Evolutionary conservation across 1,284 basidiomycete genomes (phyloP).

Genomic region (Mixia osmundae): DNA sequence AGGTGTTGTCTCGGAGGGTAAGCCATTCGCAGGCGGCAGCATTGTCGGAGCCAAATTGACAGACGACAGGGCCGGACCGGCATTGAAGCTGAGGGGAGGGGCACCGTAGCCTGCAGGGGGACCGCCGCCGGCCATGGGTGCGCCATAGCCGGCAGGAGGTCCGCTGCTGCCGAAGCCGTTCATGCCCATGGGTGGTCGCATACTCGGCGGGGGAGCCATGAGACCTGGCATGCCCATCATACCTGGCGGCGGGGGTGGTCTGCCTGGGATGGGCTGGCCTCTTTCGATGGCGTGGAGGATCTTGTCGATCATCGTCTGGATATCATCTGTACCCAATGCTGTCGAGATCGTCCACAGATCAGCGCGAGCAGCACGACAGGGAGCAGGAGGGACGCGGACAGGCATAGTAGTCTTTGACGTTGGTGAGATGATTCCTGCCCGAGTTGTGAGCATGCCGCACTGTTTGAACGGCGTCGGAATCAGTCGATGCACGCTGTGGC

Average conservation of each 20-base stretch:
- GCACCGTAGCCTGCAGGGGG: no score
- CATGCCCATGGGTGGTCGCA: no score
- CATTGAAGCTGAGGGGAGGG: no score
- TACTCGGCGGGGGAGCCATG: no score
- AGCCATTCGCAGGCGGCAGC: no score
- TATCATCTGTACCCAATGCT: constrained; percentile 86
- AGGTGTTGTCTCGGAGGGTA: no score
- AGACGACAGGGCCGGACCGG: no score
- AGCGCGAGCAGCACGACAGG: constrained; percentile 3
- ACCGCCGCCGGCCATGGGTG: no score
- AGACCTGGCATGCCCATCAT: no score
- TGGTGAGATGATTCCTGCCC: constrained; percentile 82
- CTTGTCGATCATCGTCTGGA: constrained; percentile 86
- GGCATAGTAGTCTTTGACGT: constrained; percentile 91
- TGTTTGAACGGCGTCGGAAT: constrained; percentile 19
- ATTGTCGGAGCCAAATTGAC: no score
- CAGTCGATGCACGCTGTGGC: neutral
- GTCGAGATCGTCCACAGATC: neutral
- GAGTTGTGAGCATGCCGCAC: constrained; percentile 96
- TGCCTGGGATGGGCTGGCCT: no score
- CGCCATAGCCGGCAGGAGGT: neutral
- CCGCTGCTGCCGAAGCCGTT: neutral
- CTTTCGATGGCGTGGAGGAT: constrained; percentile 69
- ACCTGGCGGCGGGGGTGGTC: no score
- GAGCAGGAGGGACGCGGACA: constrained; percentile 31